These are phyloP conservation scores for Naegleria lovaniensis DNA, from an alignment of 208 protist genomes.

Conservation along the genomic window DNA sequence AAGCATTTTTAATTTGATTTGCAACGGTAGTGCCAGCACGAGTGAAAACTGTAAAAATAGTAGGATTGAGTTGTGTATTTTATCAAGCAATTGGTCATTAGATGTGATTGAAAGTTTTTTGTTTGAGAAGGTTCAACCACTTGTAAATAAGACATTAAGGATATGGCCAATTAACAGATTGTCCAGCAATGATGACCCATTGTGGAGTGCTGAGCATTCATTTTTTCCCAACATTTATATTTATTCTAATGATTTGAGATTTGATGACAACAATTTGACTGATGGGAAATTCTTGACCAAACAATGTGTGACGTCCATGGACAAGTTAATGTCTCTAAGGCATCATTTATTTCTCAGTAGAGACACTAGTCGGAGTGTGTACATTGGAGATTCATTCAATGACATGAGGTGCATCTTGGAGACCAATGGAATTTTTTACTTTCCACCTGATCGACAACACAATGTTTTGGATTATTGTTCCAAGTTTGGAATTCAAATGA, in stretches of 20 bases:
- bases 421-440: not conserved
- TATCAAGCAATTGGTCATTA: not conserved
- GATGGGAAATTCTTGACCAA: not conserved
- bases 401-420: not conserved
- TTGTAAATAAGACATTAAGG: not conserved
- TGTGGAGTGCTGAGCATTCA: not conserved
- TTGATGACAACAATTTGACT: not conserved
- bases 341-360: not conserved
- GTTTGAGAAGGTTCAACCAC: not conserved
- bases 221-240: not conserved
- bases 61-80: not conserved
- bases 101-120: not conserved
- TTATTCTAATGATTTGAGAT: not conserved
- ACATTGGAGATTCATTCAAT: not conserved
- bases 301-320: not conserved
- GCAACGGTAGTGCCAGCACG: too few relatives aligned
- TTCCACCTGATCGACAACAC: not conserved
- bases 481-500: not conserved
- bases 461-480: not conserved
- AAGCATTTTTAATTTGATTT: not conserved
- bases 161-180: not conserved
- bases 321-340: not conserved
- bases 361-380: not conserved
- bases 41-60: not conserved
- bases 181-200: not conserved